Base-by-base conservation (phyloP, 2,329 filamentous ascomycete species). In the Trichoderma semiorbis region DNA sequence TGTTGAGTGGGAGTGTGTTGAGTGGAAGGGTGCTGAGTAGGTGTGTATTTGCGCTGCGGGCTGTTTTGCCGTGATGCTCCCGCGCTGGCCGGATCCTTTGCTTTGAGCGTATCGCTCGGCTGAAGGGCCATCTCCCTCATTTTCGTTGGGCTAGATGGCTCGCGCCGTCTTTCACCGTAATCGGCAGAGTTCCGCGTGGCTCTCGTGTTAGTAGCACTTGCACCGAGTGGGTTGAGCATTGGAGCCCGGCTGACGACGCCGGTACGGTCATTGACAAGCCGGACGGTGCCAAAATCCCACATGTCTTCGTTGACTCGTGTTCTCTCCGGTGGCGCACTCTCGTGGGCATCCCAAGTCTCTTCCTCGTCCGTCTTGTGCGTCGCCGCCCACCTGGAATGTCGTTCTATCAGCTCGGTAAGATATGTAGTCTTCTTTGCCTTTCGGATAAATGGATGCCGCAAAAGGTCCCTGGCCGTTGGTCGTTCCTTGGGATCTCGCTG, bases 211-310 rank as follows among this genome's bases (percentile, higher is more conserved):
- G 92, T 91, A 14, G 91, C 92, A 36, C 92, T 91, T 73, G 95
- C 93, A 75, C 93, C 94, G 90, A 97, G 90, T 0, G 90, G 85
- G 75, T 92, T 87, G 18, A 89, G 84, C 3, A 62, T 69, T 7
- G 91, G 91, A 0, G 86, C 86, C 61, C 89, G 83, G 60, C 83
- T 83, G 8, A 87, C 78, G 1, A 88, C 78, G 34, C 86, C 87
- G 73, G 90, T 90, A 32, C 89, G 87, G 69, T 91, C 89, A 36
- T 88, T 89, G n/a, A 91, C 90, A 7, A 97, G 91, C 71, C 95
- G 89, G 67, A 99, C 93, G 0, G 96, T 99, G 57, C 96, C 96
- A 84, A 99, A 99, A 81, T 99, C 96, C 96, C 96, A 99, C 79
- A 98, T 89, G 80, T 98, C 96, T 79, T 98, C 93, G 73, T 91